Conservation (phyloP, 805 yeast species). For the Wickerhamomyces chambardii region DNA sequence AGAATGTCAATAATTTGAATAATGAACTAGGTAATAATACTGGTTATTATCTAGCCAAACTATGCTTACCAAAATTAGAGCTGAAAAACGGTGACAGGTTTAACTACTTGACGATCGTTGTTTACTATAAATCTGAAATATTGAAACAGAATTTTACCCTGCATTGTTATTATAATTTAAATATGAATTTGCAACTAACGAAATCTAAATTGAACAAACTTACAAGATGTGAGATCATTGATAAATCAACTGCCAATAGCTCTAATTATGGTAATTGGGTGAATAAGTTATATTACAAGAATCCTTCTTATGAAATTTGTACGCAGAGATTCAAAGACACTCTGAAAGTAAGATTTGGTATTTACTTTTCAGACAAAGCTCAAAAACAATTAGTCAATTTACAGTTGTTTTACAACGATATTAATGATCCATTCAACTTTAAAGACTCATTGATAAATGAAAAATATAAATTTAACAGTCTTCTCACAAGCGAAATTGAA, state of each 20-base stretch:
- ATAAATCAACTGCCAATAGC: slow-evolving; percentile 36
- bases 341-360: slow-evolving; percentile 10
- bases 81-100: too few relatives aligned
- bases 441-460: slow-evolving; percentile 24
- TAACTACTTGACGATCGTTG: too few relatives aligned
- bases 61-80: too few relatives aligned
- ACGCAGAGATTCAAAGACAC: slow-evolving; percentile 15
- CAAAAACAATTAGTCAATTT: slow-evolving; percentile 25
- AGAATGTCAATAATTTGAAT: slow-evolving; percentile 4
- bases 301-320: slow-evolving; percentile 42
- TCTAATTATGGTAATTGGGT: slow-evolving; percentile 50
- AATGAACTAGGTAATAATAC: slow-evolving; percentile 22
- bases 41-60: slow-evolving; percentile 27
- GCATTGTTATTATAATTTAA: slow-evolving; percentile 7
- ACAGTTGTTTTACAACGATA: slow-evolving; percentile 33
- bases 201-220: slow-evolving; percentile 25
- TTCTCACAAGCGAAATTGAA: slow-evolving; percentile 12
- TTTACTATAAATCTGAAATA: too few relatives aligned
- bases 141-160: slow-evolving; percentile 12
- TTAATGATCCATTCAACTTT: slow-evolving; percentile 20
- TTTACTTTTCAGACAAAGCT: slow-evolving; percentile 13
- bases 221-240: slow-evolving; percentile 9
- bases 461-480: slow-evolving; percentile 21
- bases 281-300: slow-evolving; percentile 32
- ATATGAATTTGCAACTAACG: slow-evolving; percentile 10